Evolutionary conservation across 192 early-diverging fungal genomes (phyloP).

Genomic region (Backusella luteola): DNA sequence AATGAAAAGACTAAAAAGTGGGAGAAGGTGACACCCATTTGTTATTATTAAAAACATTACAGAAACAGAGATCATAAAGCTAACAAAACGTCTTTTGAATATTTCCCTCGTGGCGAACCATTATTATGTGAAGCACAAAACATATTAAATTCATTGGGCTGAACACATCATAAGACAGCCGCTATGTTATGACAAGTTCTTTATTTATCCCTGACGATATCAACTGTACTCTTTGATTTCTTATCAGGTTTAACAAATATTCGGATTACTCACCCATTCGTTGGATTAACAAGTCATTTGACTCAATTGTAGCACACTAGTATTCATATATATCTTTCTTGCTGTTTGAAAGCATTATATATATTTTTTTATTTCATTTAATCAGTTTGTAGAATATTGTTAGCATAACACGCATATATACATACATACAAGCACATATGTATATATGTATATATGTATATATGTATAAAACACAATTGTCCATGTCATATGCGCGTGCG

Average conservation of each 20-base stretch:
- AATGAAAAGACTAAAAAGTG: not conserved
- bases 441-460: too few relatives aligned
- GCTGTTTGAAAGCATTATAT: not conserved
- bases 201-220: not conserved
- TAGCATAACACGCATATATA: not conserved
- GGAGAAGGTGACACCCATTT: not conserved
- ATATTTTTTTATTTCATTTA: not conserved
- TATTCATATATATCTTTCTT: not conserved
- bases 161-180: not conserved
- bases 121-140: not conserved
- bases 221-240: not conserved
- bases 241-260: conserved; percentile 9
- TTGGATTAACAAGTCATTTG: not conserved
- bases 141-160: not conserved
- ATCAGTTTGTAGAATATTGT: not conserved
- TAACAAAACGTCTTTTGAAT: not conserved
- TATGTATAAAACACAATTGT: not conserved
- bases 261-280: not conserved
- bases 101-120: not conserved
- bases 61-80: not conserved
- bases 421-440: not conserved
- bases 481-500: not conserved
- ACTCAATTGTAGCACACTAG: not conserved
- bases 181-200: not conserved
- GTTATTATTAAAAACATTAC: not conserved